Percentiles rank a stretch among this genome's conserved stretches.
Evolutionary conservation across 352 stramenopile genomes (phyloP).

Genomic region (Phytophthora cryptogea): DNA sequence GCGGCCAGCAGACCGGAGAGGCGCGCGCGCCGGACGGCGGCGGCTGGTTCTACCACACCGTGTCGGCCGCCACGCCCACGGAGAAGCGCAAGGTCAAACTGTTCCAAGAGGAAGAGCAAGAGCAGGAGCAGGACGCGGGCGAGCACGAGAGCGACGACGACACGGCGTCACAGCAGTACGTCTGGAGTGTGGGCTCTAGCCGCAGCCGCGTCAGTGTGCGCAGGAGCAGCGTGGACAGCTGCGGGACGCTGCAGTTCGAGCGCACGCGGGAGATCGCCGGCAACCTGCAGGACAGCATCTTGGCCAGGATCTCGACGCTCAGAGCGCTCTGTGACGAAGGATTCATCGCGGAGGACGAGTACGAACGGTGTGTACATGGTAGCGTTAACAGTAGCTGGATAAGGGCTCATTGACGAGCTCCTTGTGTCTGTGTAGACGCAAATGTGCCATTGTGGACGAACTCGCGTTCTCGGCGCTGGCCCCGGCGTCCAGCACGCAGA

Average conservation of each 20-base stretch:
- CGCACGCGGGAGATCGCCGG: slow-evolving; percentile 43
- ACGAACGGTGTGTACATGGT: slow-evolving; percentile 49
- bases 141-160: slow-evolving; percentile 28
- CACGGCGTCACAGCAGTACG: slow-evolving; percentile 20
- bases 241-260: slow-evolving; percentile 32
- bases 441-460: slow-evolving; percentile 77
- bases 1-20: slow-evolving; percentile 49
- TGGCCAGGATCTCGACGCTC: slow-evolving; percentile 75
- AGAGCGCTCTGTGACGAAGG: slow-evolving; percentile 77
- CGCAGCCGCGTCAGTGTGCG: neutral
- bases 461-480: slow-evolving; percentile 54
- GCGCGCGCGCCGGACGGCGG: slow-evolving; percentile 5
- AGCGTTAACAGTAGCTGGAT: neutral
- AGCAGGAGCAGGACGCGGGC: slow-evolving; percentile 1
- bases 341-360: slow-evolving; percentile 81
- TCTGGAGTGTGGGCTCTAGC: slow-evolving; percentile 32
- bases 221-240: slow-evolving; percentile 15
- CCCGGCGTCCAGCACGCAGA: slow-evolving; percentile 32
- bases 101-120: neutral
- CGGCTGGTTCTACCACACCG: slow-evolving; percentile 51
- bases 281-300: slow-evolving; percentile 54
- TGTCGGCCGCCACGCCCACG: slow-evolving; percentile 59
- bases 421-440: slow-evolving; percentile 46
- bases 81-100: slow-evolving; percentile 29
- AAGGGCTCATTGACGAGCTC: slow-evolving; percentile 1